Evolutionary conservation across 306 rosid genomes (phyloP), one percentile per base, ranked within the genome.

Genomic region (Prunus kanzakura): DNA sequence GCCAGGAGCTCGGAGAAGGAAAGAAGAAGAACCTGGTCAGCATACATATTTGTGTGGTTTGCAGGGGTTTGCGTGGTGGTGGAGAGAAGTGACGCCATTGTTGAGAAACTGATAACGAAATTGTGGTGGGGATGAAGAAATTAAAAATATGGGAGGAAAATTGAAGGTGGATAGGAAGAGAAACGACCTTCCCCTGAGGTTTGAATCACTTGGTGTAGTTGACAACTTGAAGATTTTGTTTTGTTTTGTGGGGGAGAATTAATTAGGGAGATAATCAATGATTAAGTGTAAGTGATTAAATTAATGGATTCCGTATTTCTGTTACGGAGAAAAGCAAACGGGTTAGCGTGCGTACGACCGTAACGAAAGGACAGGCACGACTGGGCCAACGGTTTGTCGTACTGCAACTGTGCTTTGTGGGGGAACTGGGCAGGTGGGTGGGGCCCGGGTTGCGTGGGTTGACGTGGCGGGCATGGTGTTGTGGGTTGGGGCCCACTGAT

Each of bases 161-260:
- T 11, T 7, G 55, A 50, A 6, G 27, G 22, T 20, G 22, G 57
- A 67, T 35, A n/a, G 70, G 2, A 5, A 49, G 74, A 50, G 78
- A 81, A 80, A 74, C 68, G 32, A 67, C 72, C 72, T 69, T 10
- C 85, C 78, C 58, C 25, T 69, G 6, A 51, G 14, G 38, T 15
- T 32, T 61, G 78, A 75, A 45, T 19, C 65, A 71, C 43, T 61
- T 56, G 71, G 83, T 57, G 86, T 47, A 83, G 81, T 76, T 19
- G 2, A 12, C 20, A 8, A 55, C 73, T 35, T 14, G 66, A 25
- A 50, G 60, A 16, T 35, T 0, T 64, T 35, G 9, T 7, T 2
- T 49, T 0, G 12, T 54, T 54, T 29, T 51, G 30, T 2, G 18
- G 61, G 41, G 43, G 5, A 12, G 76, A 32, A 20, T 35, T 32